Evolutionary conservation across 2,329 filamentous ascomycete genomes (phyloP), one percentile per base, ranked within the genome.

Genomic region (Fusarium phyllophilum): DNA sequence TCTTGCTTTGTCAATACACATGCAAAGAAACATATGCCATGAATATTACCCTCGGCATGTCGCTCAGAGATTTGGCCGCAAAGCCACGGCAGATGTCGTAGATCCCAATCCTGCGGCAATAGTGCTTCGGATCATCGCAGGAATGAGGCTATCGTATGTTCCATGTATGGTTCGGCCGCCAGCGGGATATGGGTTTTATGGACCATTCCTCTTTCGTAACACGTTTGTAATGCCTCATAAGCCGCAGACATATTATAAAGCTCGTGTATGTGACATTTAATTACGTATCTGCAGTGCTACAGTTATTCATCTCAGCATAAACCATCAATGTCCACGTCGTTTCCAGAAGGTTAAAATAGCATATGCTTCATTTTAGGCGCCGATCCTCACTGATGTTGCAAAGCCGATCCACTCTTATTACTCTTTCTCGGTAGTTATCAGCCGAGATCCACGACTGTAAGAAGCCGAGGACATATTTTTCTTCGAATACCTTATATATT

Each of bases 391-490:
- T 22, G 14, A 14, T 20, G 6, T 8, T 22, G 14, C 4, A 12
- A 2, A 48, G 2, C 20, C 26, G 4, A 17, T 8, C 6, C 10
- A 22, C 3, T 48, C 14, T 8, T 22, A 10, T 8, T 22, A 17
- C 10, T 8, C 4, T 12, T 17, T 22, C 6, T 26, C 13, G 4
- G 12, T 15, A 15, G 4, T 48, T 31, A 8, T 15, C 0, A 2
- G 6, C 8, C 20, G 12, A 22, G 4, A 8, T 4, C 14, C 9
- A 17, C 4, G 9, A 22, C 9, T 31, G 20, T 4, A 31, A 22
- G 17, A 4, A 2, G 14, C 7, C 20, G 13, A 13, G 26, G 10
- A 8, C 0, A 17, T 11, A 11, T 15, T 14, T 15, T 0, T 31
- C 45, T 31, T 7, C 26, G 0, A 22, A n/a, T 8, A 8, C 45